phyloP scores from a whole-genome alignment of 1,284 basidiomycete species.

The Volvariella volvacea region DNA sequence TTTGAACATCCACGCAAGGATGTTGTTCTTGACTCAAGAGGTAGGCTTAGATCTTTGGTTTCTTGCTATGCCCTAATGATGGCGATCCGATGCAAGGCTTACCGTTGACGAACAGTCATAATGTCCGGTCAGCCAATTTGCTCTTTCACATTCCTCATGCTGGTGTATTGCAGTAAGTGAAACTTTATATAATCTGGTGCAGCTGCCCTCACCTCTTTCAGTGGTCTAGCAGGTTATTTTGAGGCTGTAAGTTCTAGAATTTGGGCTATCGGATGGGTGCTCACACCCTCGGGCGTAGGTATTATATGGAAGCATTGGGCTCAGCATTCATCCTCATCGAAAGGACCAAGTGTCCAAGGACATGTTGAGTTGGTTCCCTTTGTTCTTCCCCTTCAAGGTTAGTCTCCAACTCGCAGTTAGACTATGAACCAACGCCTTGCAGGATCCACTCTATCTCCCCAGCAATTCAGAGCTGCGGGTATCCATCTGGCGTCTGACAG shows the following conservation, averaged over 20 bases:
- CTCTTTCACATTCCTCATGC: conserved; percentile 94
- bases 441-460: conserved; percentile 93
- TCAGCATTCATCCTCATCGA: conserved; percentile 92
- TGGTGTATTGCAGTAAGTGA: conserved; percentile 73
- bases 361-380: conserved; percentile 99
- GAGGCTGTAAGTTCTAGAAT: conserved; percentile 57
- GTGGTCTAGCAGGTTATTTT: conserved; percentile 96
- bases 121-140: conserved; percentile 72
- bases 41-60: conserved; percentile 29
- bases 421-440: conserved; percentile 3
- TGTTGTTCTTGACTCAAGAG: conserved; percentile 64
- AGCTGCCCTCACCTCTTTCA: conserved; percentile 12
- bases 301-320: conserved; percentile 80
- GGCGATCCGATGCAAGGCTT: no score
- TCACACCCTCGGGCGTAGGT: conserved; percentile 24
- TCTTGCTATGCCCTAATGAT: no score
- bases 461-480: conserved; percentile 89
- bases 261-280: background rate
- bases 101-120: conserved; percentile 85
- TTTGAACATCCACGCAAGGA: conserved; percentile 91
- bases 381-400: conserved; percentile 92
- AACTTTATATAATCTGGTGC: background rate
- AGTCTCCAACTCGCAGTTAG: conserved; percentile 11
- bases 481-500: conserved; percentile 91
- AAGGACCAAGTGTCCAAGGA: conserved; percentile 82